phyloP scores from a whole-genome alignment of 345 rosid genomes.

The Adansonia digitata region DNA sequence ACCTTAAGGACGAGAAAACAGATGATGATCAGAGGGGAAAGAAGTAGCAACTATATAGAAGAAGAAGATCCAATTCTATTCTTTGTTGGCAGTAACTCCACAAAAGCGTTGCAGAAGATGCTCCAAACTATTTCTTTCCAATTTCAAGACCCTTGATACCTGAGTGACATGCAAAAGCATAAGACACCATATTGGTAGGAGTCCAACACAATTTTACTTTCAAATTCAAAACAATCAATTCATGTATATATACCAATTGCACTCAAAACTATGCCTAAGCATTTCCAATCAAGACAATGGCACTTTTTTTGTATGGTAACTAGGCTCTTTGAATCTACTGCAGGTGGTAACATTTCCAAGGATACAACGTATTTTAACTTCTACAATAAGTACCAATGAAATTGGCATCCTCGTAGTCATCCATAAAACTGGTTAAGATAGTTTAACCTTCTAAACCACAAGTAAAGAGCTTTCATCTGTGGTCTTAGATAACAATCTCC shows the following conservation, averaged over 20 bases:
- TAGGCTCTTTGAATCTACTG: background rate
- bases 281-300: background rate
- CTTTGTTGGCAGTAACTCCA: slow-evolving; percentile 82
- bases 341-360: background rate
- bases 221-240: background rate
- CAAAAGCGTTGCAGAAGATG: slow-evolving; percentile 68
- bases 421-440: background rate
- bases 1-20: background rate
- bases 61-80: slow-evolving; percentile 37
- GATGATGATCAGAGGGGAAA: slow-evolving; percentile 4
- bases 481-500: background rate
- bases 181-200: background rate
- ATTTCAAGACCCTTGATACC: slow-evolving; percentile 86
- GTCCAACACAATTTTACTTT: background rate
- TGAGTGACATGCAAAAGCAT: slow-evolving; percentile 21
- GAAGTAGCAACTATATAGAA: background rate
- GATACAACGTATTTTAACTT: background rate
- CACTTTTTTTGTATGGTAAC: background rate
- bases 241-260: background rate
- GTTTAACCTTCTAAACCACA: background rate
- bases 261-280: background rate
- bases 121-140: slow-evolving; percentile 90
- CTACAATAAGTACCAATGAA: background rate
- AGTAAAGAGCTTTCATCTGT: background rate
- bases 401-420: background rate